phyloP scores from a whole-genome alignment of 2,329 filamentous ascomycete genomes.

The Rhynchosporium agropyri region DNA sequence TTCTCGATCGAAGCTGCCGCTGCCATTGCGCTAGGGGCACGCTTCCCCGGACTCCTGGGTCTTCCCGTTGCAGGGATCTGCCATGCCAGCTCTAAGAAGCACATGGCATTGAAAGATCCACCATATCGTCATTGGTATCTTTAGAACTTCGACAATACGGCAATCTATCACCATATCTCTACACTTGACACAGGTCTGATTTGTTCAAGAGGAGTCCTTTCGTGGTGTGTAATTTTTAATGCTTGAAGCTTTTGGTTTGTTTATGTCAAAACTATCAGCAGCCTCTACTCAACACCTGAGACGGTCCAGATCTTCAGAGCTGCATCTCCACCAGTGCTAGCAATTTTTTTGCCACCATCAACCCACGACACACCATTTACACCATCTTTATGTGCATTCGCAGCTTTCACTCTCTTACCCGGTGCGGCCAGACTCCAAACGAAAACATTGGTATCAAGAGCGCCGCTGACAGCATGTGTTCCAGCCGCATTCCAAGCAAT shows the following conservation, averaged over 20 bases:
- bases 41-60: conserved; percentile 20
- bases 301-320: conserved; percentile 88
- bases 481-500: conserved; percentile 78
- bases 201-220: not conserved
- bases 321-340: conserved; percentile 83
- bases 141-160: too few species aligned
- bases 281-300: conserved; percentile 52
- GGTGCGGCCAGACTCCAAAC: conserved; percentile 88
- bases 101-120: too few species aligned
- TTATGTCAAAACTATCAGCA: not conserved
- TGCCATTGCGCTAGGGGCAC: too few species aligned
- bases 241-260: not conserved
- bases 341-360: conserved; percentile 64
- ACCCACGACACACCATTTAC: conserved; percentile 88
- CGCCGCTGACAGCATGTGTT: conserved; percentile 80
- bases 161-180: not conserved
- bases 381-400: conserved; percentile 94
- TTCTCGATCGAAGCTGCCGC: conserved; percentile 5
- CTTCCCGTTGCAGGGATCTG: not conserved
- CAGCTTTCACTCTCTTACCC: conserved; percentile 78
- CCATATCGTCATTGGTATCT: too few species aligned
- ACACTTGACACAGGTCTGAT: not conserved
- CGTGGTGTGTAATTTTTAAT: not conserved
- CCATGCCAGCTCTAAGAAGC: not conserved
- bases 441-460: conserved; percentile 87